Evolutionary conservation across 805 yeast species (phyloP), one percentile per base, ranked within the genome.

Genomic region (Metschnikowia peoriensis): DNA sequence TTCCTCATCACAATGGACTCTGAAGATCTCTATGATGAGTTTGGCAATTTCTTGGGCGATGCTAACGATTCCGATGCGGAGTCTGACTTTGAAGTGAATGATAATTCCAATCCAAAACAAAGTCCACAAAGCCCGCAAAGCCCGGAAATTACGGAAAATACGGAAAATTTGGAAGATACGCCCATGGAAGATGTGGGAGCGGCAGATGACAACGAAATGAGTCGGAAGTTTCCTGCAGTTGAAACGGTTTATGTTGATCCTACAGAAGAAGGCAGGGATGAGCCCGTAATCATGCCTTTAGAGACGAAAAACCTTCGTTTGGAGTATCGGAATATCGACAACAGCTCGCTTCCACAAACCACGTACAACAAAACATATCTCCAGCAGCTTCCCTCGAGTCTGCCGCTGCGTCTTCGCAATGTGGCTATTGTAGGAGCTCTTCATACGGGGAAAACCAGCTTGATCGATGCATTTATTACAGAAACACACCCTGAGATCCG

Each of bases 391-490:
- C 62, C 83, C 59, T 51, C 69, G 6, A 55, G 60, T 9, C 59
- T 81, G 1, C 90, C 96, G 0, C 83, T 82, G 12, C 83, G 86
- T 58, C 76, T 85, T 8, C 77, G 96, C 45, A 92, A 88, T 66
- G 71, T 92, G 15, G 87, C 92, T 0, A 59, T 94, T 1, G 82
- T 85, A n/a, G 99, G 99, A 0, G 81, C 84, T 41, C 65, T 88
- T 1, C 88, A 89, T 60, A 84, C 89, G 6, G 99, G 99, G 1
- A 94, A 94, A 69, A 88, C 98, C 0, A 76, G 89, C 0, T 69
- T 92, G 1, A 58, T 89, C 2, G 97, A 93, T 63, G 66, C 79
- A 67, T 66, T 93, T 27, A 81, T 90, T 0, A 57, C 72, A 2
- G 84, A 86, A 51, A 84, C 96, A 0, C 97, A 90, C 60, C 61